Evolutionary conservation across 2,329 filamentous ascomycete genomes (phyloP), one percentile per base, ranked within the genome.

Genomic region (Phymatotrichopsis omnivora): DNA sequence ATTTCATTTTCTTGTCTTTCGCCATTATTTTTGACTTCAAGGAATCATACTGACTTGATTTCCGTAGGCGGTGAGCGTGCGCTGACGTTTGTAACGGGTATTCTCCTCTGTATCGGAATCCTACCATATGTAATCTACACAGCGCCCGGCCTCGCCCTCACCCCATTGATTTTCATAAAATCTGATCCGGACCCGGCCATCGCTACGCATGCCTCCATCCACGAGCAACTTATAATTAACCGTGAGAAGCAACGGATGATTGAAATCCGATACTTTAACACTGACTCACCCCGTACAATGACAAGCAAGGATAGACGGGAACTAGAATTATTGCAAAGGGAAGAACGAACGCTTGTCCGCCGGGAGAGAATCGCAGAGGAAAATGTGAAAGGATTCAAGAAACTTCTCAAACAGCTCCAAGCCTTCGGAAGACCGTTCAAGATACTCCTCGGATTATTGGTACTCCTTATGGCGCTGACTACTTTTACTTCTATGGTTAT

Each of bases 401-500:
- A 71, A 55, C 67, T 70, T 12, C 95, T 86, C 84, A 74, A 81
- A 57, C 93, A 85, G 65, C 63, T 82, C 11, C 83, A 84, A 60
- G 82, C 84, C 12, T 65, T 93, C 28, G 82, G 96, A 64, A 76
- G 87, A 6, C 91, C 91, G 1, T 68, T 98, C 57, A 94, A 93
- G 67, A 75, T 96, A 31, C 64, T 96, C 11, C 82, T 85, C 2
- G 91, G 91, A 11, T 69, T 95, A 37, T 56, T 93, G 0, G 67
- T 96, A 2, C 71, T 95, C 24, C 55, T 85, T 2, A 62, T 94
- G 17, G 73, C 84, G 0, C 64, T 94, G 11, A 56, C 93, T 31
- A 73, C 93, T 56, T 93, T 85, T 74, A 74, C 81, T 7, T 93
- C 85, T 10, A 96, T 98, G 85, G 74, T 96, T 56, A 82, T 96